These are phyloP conservation scores for Rhodotorula sp. DNA, from an alignment of 1,284 basidiomycete genomes.

Conservation along the genomic window DNA sequence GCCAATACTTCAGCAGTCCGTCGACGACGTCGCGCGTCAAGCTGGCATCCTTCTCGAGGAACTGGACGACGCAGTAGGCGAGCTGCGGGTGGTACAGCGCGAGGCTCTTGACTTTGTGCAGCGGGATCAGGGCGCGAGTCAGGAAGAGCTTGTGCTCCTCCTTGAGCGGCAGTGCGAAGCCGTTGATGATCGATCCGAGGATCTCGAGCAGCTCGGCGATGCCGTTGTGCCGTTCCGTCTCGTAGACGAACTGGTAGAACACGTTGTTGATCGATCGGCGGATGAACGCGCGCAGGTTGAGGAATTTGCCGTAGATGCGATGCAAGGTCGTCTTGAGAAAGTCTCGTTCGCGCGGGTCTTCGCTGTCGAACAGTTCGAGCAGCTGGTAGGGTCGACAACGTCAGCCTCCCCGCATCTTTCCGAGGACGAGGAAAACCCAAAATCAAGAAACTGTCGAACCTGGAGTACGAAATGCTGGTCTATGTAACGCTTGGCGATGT, in stretches of 20 bases:
- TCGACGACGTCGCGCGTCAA: constrained; percentile 95
- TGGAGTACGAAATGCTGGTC: constrained; percentile 93
- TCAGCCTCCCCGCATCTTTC: not conserved
- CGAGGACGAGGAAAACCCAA: not conserved
- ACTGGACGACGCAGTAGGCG: constrained; percentile 98
- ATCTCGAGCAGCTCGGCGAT: constrained; percentile 99
- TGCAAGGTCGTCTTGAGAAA: constrained; percentile 99
- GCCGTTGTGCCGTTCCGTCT: constrained; percentile 97
- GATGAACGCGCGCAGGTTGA: constrained; percentile 97
- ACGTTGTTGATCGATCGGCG: constrained; percentile 99
- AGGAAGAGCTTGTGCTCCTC: constrained; percentile 99
- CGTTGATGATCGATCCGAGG: constrained; percentile 98
- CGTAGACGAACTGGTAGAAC: constrained; percentile 98
- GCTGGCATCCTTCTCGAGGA: constrained; percentile 90
- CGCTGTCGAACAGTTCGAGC: constrained; percentile 96
- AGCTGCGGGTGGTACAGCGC: constrained; percentile 97
- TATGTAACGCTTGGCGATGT: constrained; percentile 95
- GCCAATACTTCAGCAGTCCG: constrained; percentile 95
- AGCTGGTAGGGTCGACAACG: constrained; percentile 54
- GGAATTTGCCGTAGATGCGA: constrained; percentile 99
- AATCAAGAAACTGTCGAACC: constrained; percentile 43
- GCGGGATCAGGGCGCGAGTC: constrained; percentile 88
- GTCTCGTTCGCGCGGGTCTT: constrained; percentile 97
- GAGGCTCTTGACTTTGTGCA: constrained; percentile 97
- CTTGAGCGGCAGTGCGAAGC: constrained; percentile 96